Conservation (phyloP, 2,329 filamentous ascomycete species). For the Aspergillus jensenii region DNA sequence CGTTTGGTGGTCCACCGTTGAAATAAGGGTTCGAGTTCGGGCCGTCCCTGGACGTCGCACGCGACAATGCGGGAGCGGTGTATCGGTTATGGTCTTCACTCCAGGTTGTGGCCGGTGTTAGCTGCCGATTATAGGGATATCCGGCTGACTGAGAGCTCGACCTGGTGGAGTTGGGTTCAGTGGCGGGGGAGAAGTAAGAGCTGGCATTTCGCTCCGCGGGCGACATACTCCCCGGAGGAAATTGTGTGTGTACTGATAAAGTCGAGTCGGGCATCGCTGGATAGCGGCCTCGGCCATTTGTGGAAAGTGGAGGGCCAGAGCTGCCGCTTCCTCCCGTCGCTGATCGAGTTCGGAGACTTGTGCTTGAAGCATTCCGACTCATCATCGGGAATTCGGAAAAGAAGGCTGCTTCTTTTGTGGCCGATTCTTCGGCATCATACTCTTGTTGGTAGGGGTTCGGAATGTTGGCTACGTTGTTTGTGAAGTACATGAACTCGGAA, state of each 20-base stretch:
- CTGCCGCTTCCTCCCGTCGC: conserved; percentile 62
- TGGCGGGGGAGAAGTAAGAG: conserved; percentile 90
- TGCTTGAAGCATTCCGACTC: conserved; percentile 70
- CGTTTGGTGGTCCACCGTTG: conserved; percentile 59
- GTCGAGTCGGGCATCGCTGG: conserved; percentile 59
- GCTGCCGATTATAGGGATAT: conserved; percentile 77
- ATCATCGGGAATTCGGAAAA: conserved; percentile 55
- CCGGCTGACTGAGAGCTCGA: conserved; percentile 59
- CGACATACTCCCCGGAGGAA: conserved; percentile 53
- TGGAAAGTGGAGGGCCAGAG: conserved; percentile 34
- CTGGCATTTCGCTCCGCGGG: conserved; percentile 65
- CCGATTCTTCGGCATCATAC: conserved; percentile 56
- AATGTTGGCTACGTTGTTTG: conserved; percentile 62
- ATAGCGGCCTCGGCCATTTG: conserved; percentile 67
- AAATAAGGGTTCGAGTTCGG: conserved; percentile 64
- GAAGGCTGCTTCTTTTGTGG: conserved; percentile 34
- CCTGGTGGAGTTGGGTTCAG: conserved; percentile 63
- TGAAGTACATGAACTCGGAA: conserved; percentile 80
- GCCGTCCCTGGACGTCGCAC: conserved; percentile 76
- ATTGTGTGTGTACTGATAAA: conserved; percentile 68
- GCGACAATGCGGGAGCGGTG: conserved; percentile 82
- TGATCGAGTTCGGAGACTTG: conserved; percentile 73
- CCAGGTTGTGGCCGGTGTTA: conserved; percentile 66
- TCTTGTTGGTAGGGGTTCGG: conserved; percentile 78
- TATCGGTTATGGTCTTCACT: conserved; percentile 77